Percentiles rank a stretch among this genome's conserved stretches.
These are phyloP conservation scores for Diaporthe batatas DNA, from an alignment of 2,329 filamentous ascomycete genomes.

Conservation along the genomic window DNA sequence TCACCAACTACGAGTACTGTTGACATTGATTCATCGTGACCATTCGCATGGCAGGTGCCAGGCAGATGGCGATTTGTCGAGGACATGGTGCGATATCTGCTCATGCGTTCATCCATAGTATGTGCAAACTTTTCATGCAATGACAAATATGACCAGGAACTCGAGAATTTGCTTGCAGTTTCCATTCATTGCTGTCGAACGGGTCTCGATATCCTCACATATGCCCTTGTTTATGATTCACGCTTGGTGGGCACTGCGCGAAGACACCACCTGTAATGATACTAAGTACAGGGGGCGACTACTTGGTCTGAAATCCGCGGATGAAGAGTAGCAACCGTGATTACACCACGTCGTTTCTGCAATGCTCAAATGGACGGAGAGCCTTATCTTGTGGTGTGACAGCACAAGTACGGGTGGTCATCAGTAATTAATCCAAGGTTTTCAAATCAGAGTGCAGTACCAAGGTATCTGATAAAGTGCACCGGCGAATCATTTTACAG, in stretches of 20 bases:
- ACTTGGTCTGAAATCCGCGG: background rate
- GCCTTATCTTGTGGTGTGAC: background rate
- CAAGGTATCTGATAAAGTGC: background rate
- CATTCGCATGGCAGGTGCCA: background rate
- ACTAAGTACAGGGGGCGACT: background rate
- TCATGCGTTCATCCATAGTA: background rate
- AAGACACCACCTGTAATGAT: background rate
- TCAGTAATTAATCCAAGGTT: background rate
- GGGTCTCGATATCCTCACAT: background rate
- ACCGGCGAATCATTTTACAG: background rate
- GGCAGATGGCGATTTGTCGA: background rate
- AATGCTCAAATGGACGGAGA: background rate
- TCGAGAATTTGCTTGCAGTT: background rate
- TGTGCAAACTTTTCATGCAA: background rate
- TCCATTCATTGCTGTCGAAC: background rate
- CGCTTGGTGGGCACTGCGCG: background rate
- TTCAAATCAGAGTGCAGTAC: background rate
- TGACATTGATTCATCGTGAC: background rate
- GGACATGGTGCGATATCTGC: background rate
- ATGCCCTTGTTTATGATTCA: background rate
- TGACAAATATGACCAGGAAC: background rate
- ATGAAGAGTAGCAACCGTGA: background rate
- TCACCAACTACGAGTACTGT: background rate
- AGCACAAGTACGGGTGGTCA: background rate
- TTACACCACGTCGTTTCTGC: background rate